Base-by-base conservation (phyloP, 2,329 filamentous ascomycete genomes). In the Monilinia fructigena region DNA sequence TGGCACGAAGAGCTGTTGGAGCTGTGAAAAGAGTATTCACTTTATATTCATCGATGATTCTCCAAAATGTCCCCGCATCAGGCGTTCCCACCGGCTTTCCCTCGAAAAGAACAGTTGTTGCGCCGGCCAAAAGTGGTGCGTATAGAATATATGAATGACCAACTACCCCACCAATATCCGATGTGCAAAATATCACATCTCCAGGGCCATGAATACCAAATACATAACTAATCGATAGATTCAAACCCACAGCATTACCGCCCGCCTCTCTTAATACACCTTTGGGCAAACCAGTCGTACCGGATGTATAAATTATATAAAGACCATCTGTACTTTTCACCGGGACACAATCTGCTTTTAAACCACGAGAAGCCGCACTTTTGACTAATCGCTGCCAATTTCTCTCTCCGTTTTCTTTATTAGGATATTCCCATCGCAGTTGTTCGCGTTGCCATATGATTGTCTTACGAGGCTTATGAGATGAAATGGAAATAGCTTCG, bases 41-140 rank as follows among this genome's bases (percentile, higher is more conserved):
- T 73, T 89, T 89, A 80, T 97, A 89, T 73, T 96, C 90, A 70
- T 93, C 89, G 4, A 96, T 78, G 23, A 97, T 86, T 2, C 93
- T 83, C 93, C 93, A 98, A 76, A 97, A 95, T 0, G 90, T 89
- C 7, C 91, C 89, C 0, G 92, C 90, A 72, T 97, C 88, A 0
- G 93, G 93, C 0, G 93, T 97, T 5, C 93, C 93, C 16, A 97
- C 83, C 0, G 93, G 93, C 72, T 97, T 97, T n/a, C 93, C 94
- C 79, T 97, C 93, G 76, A 93, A 97, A 0, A 97, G 81, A 1
- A 97, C 86, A 0, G 92, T 96, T 1, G 93, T 89, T 2, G 93
- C 93, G 6, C 93, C 93, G 0, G 89, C 86, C 1, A 97, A 84
- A 7, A 98, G 84, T 16, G 93, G 93, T 4, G 87, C 93, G 75